Percentiles rank a stretch among this genome's conserved stretches.
Evolutionary conservation across 2,329 filamentous ascomycete genomes (phyloP).

Genomic region (Penicillium sp.): DNA sequence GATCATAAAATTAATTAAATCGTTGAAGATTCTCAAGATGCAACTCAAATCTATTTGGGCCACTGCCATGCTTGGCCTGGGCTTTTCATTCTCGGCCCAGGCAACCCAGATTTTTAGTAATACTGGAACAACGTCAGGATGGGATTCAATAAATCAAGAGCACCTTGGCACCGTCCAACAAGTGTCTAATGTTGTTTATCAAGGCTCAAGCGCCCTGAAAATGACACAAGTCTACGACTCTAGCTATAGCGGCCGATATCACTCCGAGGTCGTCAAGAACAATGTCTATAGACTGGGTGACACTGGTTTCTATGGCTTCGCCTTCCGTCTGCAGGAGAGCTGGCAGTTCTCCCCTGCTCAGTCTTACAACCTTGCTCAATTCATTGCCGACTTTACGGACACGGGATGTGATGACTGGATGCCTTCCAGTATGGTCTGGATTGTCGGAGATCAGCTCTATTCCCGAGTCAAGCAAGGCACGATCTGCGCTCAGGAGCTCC

Average conservation of each 20-base stretch:
- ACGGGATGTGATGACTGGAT: conserved; percentile 53
- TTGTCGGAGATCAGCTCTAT: conserved; percentile 49
- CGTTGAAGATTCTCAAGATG: background rate
- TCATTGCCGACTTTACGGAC: conserved; percentile 55
- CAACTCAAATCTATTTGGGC: background rate
- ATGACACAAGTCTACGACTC: conserved; percentile 47
- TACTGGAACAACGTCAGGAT: conserved; percentile 42
- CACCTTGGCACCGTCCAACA: conserved; percentile 48
- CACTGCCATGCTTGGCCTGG: background rate
- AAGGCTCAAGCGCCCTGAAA: conserved; percentile 47
- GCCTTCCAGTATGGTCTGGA: conserved; percentile 55
- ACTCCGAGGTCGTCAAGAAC: conserved; percentile 53
- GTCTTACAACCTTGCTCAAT: conserved; percentile 56
- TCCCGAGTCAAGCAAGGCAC: conserved; percentile 49
- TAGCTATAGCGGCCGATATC: conserved; percentile 51
- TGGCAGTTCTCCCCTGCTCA: conserved; percentile 54
- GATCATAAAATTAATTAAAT: background rate
- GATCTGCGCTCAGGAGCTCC: conserved; percentile 42
- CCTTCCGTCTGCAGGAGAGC: conserved; percentile 52
- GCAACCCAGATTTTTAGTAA: conserved; percentile 27
- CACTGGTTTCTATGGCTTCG: conserved; percentile 55
- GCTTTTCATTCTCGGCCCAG: background rate
- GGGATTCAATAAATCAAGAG: conserved; percentile 47
- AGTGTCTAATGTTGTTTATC: conserved; percentile 48
- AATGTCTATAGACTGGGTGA: conserved; percentile 53